Evolutionary conservation across 176 grass and related monocot genomes (phyloP), one percentile per base, ranked within the genome.

Genomic region (Eragrostis nindensis): DNA sequence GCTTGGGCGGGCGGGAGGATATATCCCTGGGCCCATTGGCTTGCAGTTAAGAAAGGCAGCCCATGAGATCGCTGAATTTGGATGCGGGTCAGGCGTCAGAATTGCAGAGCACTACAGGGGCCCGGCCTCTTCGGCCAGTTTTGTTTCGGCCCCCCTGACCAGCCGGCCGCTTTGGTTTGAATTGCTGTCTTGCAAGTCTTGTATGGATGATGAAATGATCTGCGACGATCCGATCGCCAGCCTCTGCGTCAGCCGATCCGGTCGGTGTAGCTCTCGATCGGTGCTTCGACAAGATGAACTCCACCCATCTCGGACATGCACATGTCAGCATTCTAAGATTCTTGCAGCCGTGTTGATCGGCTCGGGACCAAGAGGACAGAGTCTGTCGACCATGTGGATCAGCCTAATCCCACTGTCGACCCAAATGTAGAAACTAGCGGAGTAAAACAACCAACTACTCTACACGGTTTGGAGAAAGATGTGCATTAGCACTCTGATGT

Each of bases 281-380:
- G n/a, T n/a, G n/a, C n/a, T n/a, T n/a, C n/a, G n/a, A 68, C 55
- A 80, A 80, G 16, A n/a, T n/a, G 36, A 60, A 4, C 32, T 36
- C 32, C 32, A 36, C 32, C 32, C 32, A 36, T 36, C 32, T 36
- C 29, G 15, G 30, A 9, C n/a, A 70, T 14, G 22, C 13, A 17
- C 30, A 74, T 13, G 70, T 32, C 27, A 54, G 71, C 7, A n/a
- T n/a, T n/a, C n/a, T n/a, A n/a, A n/a, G n/a, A 40, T 74, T 10
- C 8, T 40, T 55, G 53, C 53, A 11, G 53, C 52, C 54, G 73
- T 60, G 73, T 61, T 29, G 55, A 14, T 19, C 14, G 73, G 43
- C 5, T 17, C 45, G 53, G 73, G 54, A 61, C 38, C 73, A 61
- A 46, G 30, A 19, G 39, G 54, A 7, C 42, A 65, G 15, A 36